phyloP scores from a whole-genome alignment of 768 basidiomycete genomes.

The Suillus sp. region DNA sequence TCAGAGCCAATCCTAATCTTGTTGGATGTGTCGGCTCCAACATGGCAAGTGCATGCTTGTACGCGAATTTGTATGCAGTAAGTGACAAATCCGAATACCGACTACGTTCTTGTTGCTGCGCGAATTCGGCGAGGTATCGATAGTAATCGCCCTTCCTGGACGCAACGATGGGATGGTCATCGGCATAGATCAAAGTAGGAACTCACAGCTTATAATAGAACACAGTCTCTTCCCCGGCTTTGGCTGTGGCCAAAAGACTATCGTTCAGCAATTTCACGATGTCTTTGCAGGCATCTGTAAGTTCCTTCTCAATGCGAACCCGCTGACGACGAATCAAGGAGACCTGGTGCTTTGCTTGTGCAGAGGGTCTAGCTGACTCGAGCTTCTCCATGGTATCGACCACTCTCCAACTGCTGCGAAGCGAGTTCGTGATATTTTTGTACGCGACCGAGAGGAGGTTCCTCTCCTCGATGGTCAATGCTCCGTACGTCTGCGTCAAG shows the following conservation, averaged over 20 bases:
- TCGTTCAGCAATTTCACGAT: constrained; percentile 70
- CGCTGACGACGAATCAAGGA: constrained; percentile 72
- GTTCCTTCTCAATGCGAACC: constrained; percentile 74
- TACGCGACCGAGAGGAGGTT: constrained; percentile 88
- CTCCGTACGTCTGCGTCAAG: constrained; percentile 66
- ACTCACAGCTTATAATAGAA: constrained; percentile 89
- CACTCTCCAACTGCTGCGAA: constrained; percentile 84
- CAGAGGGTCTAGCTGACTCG: constrained; percentile 37
- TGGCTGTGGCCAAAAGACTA: constrained; percentile 61
- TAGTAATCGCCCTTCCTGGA: constrained; percentile 87
- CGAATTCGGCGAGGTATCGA: constrained; percentile 88
- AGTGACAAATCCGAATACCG: constrained; percentile 74
- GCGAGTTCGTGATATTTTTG: constrained; percentile 85
- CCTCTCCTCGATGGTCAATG: constrained; percentile 82
- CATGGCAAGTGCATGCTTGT: constrained; percentile 76
- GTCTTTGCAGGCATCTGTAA: constrained; percentile 77
- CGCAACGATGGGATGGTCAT: constrained; percentile 9
- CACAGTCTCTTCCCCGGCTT: constrained; percentile 78
- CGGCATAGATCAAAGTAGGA: constrained; percentile 13
- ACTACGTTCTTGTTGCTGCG: constrained; percentile 68
- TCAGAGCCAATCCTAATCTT: constrained; percentile 83
- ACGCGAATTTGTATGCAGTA: constrained; percentile 83
- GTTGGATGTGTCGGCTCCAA: constrained; percentile 84
- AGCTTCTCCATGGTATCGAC: constrained; percentile 77
- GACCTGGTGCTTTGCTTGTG: constrained; percentile 45